These are phyloP conservation scores for Harrya chromipes DNA, from an alignment of 768 basidiomycete species.

Conservation along the genomic window DNA sequence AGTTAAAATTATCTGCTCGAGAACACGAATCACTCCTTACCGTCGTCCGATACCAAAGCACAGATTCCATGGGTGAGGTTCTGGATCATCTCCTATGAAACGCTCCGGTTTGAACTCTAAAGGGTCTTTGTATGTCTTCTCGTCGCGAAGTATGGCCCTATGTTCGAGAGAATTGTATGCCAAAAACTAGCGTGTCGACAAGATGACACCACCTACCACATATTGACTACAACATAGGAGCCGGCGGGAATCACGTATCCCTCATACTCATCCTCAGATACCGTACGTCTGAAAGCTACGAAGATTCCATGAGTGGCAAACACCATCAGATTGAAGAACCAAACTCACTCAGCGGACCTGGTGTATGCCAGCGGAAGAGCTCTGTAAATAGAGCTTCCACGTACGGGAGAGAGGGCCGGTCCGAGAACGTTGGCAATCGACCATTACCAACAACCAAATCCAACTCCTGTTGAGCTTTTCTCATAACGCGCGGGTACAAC, in stretches of 20 bases:
- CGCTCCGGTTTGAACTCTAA: too few relatives aligned
- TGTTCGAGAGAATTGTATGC: neutral
- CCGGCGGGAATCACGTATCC: conserved; percentile 21
- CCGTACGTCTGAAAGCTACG: conserved; percentile 7
- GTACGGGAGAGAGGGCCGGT: conserved; percentile 26
- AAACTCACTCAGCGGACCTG: conserved; percentile 11
- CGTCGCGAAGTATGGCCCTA: conserved; percentile 22
- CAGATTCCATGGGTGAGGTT: conserved; percentile 7
- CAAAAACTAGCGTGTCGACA: neutral
- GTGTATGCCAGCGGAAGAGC: conserved; percentile 19
- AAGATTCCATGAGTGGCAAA: neutral
- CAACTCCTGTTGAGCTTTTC: conserved; percentile 26
- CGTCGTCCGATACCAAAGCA: conserved; percentile 21
- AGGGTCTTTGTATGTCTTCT: too few relatives aligned
- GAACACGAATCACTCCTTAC: neutral
- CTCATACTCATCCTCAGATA: conserved; percentile 15
- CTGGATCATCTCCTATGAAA: too few relatives aligned
- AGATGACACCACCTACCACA: conserved; percentile 6
- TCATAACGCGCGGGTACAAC: conserved; percentile 25
- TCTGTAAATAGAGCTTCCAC: conserved; percentile 27
- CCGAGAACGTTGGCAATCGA: conserved; percentile 22
- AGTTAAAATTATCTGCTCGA: neutral
- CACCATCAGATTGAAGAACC: neutral
- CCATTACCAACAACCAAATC: conserved; percentile 24
- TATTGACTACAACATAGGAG: conserved; percentile 16